These are phyloP conservation scores for Pestalotiopsis sp. DNA, from an alignment of 2,329 filamentous ascomycete genomes.

Conservation along the genomic window DNA sequence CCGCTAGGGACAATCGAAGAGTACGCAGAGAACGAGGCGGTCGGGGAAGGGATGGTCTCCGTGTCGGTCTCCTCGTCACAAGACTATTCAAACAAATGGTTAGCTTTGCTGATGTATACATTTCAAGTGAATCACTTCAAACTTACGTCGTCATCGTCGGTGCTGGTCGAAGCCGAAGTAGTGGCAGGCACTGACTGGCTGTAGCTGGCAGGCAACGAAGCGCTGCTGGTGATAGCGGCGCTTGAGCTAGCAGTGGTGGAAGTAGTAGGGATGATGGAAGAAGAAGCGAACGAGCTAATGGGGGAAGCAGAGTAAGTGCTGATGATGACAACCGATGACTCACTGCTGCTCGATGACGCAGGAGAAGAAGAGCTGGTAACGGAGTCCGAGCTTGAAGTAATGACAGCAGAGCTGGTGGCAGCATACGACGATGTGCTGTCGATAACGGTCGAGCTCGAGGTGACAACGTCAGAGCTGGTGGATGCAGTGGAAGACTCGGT, in stretches of 20 bases:
- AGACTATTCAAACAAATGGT: background rate
- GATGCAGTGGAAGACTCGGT: background rate
- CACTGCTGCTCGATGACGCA: background rate
- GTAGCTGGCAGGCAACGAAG: background rate
- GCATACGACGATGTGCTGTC: background rate
- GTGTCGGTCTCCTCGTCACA: constrained; percentile 2
- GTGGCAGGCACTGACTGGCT: background rate
- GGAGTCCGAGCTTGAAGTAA: background rate
- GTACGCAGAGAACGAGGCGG: background rate
- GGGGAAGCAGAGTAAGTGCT: constrained; percentile 1
- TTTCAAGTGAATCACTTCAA: background rate
- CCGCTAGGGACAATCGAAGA: background rate
- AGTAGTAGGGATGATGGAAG: background rate
- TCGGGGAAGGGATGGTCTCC: background rate
- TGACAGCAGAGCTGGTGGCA: background rate
- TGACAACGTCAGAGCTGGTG: background rate
- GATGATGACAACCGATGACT: background rate
- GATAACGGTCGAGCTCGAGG: background rate
- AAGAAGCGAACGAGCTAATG: background rate
- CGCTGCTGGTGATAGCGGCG: constrained; percentile 10
- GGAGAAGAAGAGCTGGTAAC: background rate
- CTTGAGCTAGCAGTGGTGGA: constrained; percentile 1
- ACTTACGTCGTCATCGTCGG: constrained; percentile 4
- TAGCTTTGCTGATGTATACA: background rate
- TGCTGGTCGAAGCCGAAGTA: constrained; percentile 1